phyloP scores from a whole-genome alignment of 2,329 filamentous ascomycete species.

The Colletotrichum cuscutae region DNA sequence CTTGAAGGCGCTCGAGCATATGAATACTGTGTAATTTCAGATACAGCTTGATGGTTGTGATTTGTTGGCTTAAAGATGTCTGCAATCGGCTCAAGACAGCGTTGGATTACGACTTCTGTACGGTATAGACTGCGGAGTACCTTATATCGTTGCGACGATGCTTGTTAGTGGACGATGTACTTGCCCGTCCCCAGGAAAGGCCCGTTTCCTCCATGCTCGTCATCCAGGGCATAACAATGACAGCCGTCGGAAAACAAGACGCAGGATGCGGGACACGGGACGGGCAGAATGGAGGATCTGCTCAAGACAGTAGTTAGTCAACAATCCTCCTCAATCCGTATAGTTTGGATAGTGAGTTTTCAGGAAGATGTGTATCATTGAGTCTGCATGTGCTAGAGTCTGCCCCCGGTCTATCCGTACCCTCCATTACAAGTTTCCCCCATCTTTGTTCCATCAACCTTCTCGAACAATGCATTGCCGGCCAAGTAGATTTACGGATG shows the following conservation, averaged over 20 bases:
- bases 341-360: no score
- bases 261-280: neutral
- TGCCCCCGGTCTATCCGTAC: no score
- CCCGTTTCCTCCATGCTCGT: constrained; percentile 9
- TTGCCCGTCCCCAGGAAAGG: neutral
- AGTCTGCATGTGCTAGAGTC: neutral
- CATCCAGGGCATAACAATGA: constrained; percentile 26
- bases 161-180: no score
- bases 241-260: neutral
- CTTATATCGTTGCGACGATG: no score
- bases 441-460: constrained; percentile 29
- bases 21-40: neutral
- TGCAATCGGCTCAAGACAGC: no score
- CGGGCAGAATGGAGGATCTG: neutral
- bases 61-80: neutral
- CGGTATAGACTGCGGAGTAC: no score
- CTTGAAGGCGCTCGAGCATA: neutral
- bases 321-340: no score
- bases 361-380: no score
- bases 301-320: neutral
- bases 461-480: constrained; percentile 32
- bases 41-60: no score
- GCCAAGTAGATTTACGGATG: neutral
- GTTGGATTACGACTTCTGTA: no score
- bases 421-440: neutral